Evolutionary conservation across 345 rosid species (phyloP), one percentile per base, ranked within the genome.

Genomic region (Citrus cavaleriei): DNA sequence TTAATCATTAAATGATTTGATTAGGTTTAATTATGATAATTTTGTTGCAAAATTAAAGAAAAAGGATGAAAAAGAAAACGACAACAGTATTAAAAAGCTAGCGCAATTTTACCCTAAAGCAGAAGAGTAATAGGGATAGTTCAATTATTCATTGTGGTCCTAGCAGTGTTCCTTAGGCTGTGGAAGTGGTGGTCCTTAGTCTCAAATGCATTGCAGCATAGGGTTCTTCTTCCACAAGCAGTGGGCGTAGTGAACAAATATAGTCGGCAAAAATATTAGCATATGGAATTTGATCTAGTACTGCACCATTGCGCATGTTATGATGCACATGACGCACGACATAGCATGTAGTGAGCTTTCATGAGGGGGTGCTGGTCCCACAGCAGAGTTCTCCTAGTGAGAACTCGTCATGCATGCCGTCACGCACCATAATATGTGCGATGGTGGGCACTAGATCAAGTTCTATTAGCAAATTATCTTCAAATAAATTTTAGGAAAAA

Each of bases 101-200:
- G 19, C 13, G 10, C 14, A 42, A 6, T n/a, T 37, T 1, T 68
- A 68, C 51, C 38, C 16, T 10, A 8, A 68, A 28, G 19, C 46
- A 12, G 25, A 38, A 10, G 14, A 21, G 55, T 4, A 7, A 68
- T 3, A 40, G 57, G 72, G 72, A 24, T 68, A 12, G 55, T 24
- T 68, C 28, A 68, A 38, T 68, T 21, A 14, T 35, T n/a, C 42
- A 65, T 4, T 7, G 24, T 16, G 37, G 35, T 6, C 38, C 10
- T 8, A 28, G 79, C 81, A 85, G 85, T 74, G 69, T 80, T 76
- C 84, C 84, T 62, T 78, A n/a, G 83, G 80, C 76, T 70, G 72
- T 60, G 83, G 84, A 84, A 77, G 81, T 81, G 83, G 83, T 80
- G 86, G 85, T 83, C 87, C 85, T 57, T 59, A 38, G 37, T 18